phyloP scores from a whole-genome alignment of 441 rosid genomes.

The Erodium texanum region DNA sequence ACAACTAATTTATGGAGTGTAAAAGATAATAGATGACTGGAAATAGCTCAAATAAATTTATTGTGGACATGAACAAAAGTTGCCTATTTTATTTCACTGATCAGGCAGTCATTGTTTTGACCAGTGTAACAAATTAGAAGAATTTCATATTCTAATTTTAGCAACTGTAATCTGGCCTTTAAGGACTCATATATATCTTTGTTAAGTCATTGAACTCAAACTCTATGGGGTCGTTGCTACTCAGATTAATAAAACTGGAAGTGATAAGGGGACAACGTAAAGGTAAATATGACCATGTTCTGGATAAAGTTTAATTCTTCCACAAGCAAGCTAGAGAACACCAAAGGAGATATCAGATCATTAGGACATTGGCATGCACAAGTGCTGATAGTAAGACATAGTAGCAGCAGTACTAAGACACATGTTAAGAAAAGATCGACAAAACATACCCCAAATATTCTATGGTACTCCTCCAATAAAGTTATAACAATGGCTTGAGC shows the following conservation, averaged over 20 bases:
- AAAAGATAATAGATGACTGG: conserved; percentile 16
- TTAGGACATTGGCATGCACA: background rate
- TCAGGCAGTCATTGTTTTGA: background rate
- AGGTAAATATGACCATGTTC: background rate
- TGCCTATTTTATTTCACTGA: conserved; percentile 1
- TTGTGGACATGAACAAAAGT: background rate
- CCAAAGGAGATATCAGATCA: background rate
- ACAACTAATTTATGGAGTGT: conserved; percentile 18
- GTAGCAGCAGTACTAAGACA: background rate
- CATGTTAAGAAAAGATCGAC: conserved; percentile 1
- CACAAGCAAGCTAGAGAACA: too few relatives aligned
- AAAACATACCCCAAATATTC: conserved; percentile 75
- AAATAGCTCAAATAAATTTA: background rate
- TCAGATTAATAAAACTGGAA: background rate
- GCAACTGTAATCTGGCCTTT: background rate
- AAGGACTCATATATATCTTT: background rate
- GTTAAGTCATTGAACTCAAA: background rate
- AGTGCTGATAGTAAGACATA: background rate
- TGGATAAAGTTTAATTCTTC: background rate
- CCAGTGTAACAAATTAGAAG: background rate
- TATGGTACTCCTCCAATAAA: conserved; percentile 75
- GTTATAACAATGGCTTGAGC: conserved; percentile 97
- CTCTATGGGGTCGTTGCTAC: background rate
- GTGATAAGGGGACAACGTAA: background rate
- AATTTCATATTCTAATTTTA: background rate